Evolutionary conservation across 805 yeast genomes (phyloP).

Genomic region (Kazachstania africana): DNA sequence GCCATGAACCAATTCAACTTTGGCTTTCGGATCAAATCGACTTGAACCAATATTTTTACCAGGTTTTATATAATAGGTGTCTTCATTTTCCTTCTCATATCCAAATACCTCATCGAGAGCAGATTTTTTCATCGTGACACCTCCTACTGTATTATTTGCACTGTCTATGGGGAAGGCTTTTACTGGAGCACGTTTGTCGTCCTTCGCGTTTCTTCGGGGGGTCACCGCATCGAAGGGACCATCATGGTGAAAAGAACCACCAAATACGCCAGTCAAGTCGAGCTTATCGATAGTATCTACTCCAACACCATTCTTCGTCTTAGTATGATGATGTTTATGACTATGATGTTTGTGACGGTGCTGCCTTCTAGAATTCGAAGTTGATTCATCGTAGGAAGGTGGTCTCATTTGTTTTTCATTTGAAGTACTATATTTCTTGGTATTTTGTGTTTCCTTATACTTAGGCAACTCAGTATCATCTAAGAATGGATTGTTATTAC

Average conservation of each 20-base stretch:
- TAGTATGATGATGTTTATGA: slow-evolving; percentile 1
- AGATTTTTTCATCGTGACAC: slow-evolving; percentile 49
- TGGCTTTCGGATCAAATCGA: slow-evolving; percentile 42
- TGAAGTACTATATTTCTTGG: slow-evolving; percentile 1
- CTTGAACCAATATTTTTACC: slow-evolving; percentile 37
- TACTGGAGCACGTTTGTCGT: slow-evolving; percentile 74
- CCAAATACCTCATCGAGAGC: slow-evolving; percentile 73
- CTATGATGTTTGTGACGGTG: slow-evolving; percentile 1
- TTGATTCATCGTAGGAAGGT: slow-evolving; percentile 1
- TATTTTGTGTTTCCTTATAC: neutral
- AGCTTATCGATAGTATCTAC: slow-evolving; percentile 88
- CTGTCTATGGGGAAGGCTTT: slow-evolving; percentile 93
- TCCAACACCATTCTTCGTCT: slow-evolving; percentile 1
- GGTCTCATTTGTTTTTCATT: neutral
- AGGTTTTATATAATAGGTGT: slow-evolving; percentile 35
- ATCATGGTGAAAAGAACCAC: slow-evolving; percentile 93
- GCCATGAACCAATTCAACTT: slow-evolving; percentile 57
- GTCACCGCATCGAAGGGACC: slow-evolving; percentile 99
- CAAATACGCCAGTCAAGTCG: slow-evolving; percentile 90
- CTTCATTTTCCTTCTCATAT: slow-evolving; percentile 34
- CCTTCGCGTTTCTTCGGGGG: slow-evolving; percentile 75
- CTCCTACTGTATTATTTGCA: slow-evolving; percentile 44
- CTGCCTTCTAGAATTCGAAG: no score
- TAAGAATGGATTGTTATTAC: no score
- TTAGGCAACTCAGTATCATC: no score